phyloP scores from a whole-genome alignment of 495 filamentous ascomycete genomes.

The Extremus antarcticus region DNA sequence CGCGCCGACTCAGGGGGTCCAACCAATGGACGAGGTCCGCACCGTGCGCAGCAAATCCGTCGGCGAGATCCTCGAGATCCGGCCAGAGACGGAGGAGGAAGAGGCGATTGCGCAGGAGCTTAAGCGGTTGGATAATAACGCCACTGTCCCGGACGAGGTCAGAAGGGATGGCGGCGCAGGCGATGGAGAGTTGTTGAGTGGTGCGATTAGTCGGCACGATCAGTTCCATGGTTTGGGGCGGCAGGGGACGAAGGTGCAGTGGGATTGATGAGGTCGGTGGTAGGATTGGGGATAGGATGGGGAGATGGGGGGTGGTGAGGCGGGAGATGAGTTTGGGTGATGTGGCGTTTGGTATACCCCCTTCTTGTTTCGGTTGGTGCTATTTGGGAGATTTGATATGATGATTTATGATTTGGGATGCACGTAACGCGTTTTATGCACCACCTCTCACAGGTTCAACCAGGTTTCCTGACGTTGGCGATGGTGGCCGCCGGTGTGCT shows the following conservation, averaged over 20 bases:
- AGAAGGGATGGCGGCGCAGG: not conserved
- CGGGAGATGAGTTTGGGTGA: not conserved
- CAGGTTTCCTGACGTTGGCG: too few relatives aligned
- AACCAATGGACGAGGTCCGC: not conserved
- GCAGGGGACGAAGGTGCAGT: constrained; percentile 9
- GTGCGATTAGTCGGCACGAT: constrained; percentile 14
- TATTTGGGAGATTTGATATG: too few relatives aligned
- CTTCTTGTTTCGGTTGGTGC: too few relatives aligned
- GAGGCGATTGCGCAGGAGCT: constrained; percentile 2
- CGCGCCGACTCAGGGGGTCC: not conserved
- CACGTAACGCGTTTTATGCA: too few relatives aligned
- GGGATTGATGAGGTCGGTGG: not conserved
- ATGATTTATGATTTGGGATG: too few relatives aligned
- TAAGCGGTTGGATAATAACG: constrained; percentile 7
- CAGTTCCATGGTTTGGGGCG: constrained; percentile 19
- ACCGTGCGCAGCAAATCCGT: constrained; percentile 13
- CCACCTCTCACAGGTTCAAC: too few relatives aligned
- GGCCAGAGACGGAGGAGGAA: not conserved
- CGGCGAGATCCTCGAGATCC: constrained; percentile 10
- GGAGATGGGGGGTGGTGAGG: not conserved
- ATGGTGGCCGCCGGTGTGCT: too few relatives aligned
- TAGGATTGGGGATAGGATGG: not conserved
- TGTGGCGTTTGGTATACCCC: not conserved
- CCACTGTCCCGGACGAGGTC: not conserved
- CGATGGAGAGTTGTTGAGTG: not conserved